These are phyloP conservation scores for Chlamydomonas reinhardtii DNA, from an alignment of 163 green algal genomes.

Conservation along the genomic window DNA sequence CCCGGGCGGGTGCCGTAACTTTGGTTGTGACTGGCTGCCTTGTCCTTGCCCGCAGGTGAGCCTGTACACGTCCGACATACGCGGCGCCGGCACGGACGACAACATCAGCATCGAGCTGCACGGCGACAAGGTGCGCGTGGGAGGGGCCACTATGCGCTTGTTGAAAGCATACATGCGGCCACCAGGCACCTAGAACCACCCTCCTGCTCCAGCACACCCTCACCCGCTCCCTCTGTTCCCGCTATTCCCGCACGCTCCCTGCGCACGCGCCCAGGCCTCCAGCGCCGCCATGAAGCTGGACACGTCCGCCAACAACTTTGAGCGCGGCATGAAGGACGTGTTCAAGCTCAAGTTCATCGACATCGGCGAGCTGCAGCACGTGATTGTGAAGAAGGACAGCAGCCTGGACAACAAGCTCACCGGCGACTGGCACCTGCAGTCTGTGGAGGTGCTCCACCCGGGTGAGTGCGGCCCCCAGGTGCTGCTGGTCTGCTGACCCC, in stretches of 20 bases:
- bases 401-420: slow-evolving; percentile 41
- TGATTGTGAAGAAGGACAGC: slow-evolving; percentile 62
- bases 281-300: slow-evolving; percentile 39
- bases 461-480: no score
- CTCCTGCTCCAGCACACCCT: neutral
- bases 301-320: slow-evolving; percentile 62
- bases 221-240: no score
- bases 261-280: neutral
- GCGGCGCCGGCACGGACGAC: slow-evolving; percentile 69
- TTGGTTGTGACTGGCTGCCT: neutral
- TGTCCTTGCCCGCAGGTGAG: slow-evolving; percentile 23
- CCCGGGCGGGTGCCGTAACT: no score
- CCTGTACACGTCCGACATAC: slow-evolving; percentile 67
- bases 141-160: no score
- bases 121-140: slow-evolving; percentile 57
- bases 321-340: slow-evolving; percentile 60
- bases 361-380: slow-evolving; percentile 60
- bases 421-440: slow-evolving; percentile 57
- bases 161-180: no score
- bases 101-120: slow-evolving; percentile 64
- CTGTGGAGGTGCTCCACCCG: slow-evolving; percentile 66
- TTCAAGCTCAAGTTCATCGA: slow-evolving; percentile 61
- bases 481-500: neutral
- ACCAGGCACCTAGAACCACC: no score
- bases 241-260: no score